Conservation (phyloP, 1,284 basidiomycete genomes). For the Rhodotorula sp. region DNA sequence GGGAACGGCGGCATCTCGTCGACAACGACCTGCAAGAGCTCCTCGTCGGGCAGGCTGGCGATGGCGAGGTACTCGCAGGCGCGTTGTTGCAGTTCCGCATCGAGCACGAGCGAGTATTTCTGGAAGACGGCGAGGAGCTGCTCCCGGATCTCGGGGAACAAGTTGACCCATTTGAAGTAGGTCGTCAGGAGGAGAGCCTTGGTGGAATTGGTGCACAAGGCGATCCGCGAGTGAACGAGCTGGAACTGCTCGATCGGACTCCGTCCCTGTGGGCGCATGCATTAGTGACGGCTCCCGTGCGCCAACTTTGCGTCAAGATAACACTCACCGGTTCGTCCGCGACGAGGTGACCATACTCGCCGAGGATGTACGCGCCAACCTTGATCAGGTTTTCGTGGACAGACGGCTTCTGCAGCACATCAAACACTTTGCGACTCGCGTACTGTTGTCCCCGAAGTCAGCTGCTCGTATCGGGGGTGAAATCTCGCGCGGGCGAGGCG, state of each 20-base stretch:
- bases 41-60: slow-evolving; percentile 81
- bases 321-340: slow-evolving; percentile 70
- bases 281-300: no score
- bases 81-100: slow-evolving; percentile 95
- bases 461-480: no score
- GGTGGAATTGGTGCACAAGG: slow-evolving; percentile 89
- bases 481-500: no score
- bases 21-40: slow-evolving; percentile 87
- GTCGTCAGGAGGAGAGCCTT: slow-evolving; percentile 90
- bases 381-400: slow-evolving; percentile 97
- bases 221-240: slow-evolving; percentile 89
- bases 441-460: slow-evolving; percentile 58
- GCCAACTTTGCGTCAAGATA: background rate
- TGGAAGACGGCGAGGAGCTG: slow-evolving; percentile 94
- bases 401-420: slow-evolving; percentile 74
- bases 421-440: slow-evolving; percentile 89
- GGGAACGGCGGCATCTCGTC: slow-evolving; percentile 99
- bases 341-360: slow-evolving; percentile 90
- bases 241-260: slow-evolving; percentile 95
- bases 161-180: slow-evolving; percentile 99
- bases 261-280: slow-evolving; percentile 58
- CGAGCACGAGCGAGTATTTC: slow-evolving; percentile 95
- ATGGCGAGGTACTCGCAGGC: slow-evolving; percentile 95
- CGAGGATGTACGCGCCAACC: slow-evolving; percentile 94
- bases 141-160: slow-evolving; percentile 96